Evolutionary conservation across 2,329 filamentous ascomycete species (phyloP).

Genomic region (Orbilia quercus): DNA sequence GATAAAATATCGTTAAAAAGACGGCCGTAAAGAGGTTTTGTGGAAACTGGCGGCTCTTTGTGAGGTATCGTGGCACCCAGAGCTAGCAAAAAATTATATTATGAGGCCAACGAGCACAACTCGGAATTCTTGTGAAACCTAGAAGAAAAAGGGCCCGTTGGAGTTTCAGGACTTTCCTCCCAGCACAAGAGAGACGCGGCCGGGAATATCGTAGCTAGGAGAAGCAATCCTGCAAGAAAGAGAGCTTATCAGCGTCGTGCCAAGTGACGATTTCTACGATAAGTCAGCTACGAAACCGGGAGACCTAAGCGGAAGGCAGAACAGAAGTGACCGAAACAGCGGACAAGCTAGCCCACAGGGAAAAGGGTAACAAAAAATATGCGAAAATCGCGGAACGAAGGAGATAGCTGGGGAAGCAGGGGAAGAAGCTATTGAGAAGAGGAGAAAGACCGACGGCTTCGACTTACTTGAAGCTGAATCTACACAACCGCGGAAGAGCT

Average conservation of each 20-base stretch:
- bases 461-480: slow-evolving; percentile 38
- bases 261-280: slow-evolving; percentile 33
- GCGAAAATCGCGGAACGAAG: slow-evolving; percentile 29
- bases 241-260: slow-evolving; percentile 35
- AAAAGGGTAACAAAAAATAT: slow-evolving; percentile 10
- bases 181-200: slow-evolving; percentile 33
- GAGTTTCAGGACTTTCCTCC: slow-evolving; percentile 31
- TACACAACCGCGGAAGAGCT: slow-evolving; percentile 35
- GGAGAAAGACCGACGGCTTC: slow-evolving; percentile 14
- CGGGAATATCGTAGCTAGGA: slow-evolving; percentile 27
- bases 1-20: slow-evolving; percentile 38
- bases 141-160: slow-evolving; percentile 12
- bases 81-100: background rate
- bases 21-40: slow-evolving; percentile 35
- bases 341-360: slow-evolving; percentile 13
- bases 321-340: slow-evolving; percentile 7
- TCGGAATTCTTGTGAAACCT: slow-evolving; percentile 47
- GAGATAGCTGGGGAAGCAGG: slow-evolving; percentile 1
- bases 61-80: slow-evolving; percentile 11
- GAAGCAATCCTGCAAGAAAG: slow-evolving; percentile 17
- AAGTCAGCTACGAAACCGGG: slow-evolving; percentile 41
- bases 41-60: slow-evolving; percentile 42
- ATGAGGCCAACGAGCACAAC: slow-evolving; percentile 34
- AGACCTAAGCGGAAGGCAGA: slow-evolving; percentile 5
- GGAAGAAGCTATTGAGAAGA: background rate